Evolutionary conservation across 148 eudicot species (phyloP).

Genomic region (Dianthus caryophyllus): DNA sequence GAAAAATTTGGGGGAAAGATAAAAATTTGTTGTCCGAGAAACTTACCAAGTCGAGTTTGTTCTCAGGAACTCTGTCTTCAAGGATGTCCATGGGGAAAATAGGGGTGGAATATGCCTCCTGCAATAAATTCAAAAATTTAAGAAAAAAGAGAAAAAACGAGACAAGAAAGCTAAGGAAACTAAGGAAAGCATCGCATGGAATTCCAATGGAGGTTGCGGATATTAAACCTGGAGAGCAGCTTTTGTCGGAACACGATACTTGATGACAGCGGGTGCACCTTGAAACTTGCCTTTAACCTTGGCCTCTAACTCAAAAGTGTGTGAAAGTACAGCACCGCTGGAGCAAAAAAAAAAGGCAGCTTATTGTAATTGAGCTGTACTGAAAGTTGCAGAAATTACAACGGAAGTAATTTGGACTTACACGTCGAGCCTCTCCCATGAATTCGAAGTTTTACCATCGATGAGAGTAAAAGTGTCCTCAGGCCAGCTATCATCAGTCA

Average conservation of each 20-base stretch:
- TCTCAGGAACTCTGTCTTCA: conserved; percentile 71
- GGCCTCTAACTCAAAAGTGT: conserved; percentile 72
- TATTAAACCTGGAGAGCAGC: conserved; percentile 72
- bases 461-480: conserved; percentile 46
- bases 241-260: conserved; percentile 79
- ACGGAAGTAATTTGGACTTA: conserved; percentile 31
- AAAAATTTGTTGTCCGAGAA: neutral
- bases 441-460: conserved; percentile 61
- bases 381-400: neutral
- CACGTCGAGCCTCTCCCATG: conserved; percentile 97
- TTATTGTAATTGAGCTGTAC: conserved; percentile 10
- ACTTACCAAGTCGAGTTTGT: conserved; percentile 68
- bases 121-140: neutral
- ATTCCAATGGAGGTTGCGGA: neutral
- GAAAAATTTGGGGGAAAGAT: neutral
- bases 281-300: conserved; percentile 56
- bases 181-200: neutral
- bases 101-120: conserved; percentile 88
- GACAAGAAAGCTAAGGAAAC: neutral
- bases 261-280: conserved; percentile 75
- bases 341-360: conserved; percentile 6
- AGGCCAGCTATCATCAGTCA: conserved; percentile 80
- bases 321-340: conserved; percentile 74
- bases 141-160: neutral
- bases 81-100: conserved; percentile 72